Conservation (phyloP, 306 rosid genomes). For the Gastrolobium villosum region DNA sequence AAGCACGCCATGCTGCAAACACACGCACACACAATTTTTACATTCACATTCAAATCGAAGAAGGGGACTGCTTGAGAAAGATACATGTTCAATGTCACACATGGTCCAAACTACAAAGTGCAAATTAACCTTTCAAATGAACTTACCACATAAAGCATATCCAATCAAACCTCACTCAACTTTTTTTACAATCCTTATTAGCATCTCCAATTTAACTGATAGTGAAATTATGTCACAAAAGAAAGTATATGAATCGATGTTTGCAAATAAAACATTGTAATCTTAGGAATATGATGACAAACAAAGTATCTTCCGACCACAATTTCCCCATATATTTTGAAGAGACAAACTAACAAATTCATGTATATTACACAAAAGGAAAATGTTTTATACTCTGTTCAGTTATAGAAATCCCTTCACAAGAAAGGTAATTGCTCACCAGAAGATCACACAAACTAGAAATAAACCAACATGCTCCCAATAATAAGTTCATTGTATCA, state of each 20-base stretch:
- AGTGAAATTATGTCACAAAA: not conserved
- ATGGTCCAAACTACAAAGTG: not conserved
- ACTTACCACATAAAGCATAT: not conserved
- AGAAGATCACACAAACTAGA: constrained; percentile 25
- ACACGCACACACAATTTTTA: not conserved
- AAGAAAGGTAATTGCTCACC: not conserved
- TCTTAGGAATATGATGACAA: not conserved
- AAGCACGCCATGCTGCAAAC: not conserved
- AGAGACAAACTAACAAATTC: constrained; percentile 21
- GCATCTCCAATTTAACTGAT: constrained; percentile 4
- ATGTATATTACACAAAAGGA: not conserved
- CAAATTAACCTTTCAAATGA: not conserved
- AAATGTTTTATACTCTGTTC: not conserved
- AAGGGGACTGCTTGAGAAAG: not conserved
- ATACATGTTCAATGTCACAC: not conserved
- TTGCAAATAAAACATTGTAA: constrained; percentile 5
- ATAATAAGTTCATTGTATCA: not conserved
- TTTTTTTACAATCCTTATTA: not conserved
- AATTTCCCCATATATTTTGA: not conserved
- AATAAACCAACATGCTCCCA: not conserved
- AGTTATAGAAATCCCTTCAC: constrained; percentile 13
- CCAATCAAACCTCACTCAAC: not conserved
- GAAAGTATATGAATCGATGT: not conserved
- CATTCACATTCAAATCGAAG: not conserved
- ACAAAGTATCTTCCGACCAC: constrained; percentile 3